phyloP scores from a whole-genome alignment of 2,329 filamentous ascomycete genomes.

The Emericellopsis atlantica region DNA sequence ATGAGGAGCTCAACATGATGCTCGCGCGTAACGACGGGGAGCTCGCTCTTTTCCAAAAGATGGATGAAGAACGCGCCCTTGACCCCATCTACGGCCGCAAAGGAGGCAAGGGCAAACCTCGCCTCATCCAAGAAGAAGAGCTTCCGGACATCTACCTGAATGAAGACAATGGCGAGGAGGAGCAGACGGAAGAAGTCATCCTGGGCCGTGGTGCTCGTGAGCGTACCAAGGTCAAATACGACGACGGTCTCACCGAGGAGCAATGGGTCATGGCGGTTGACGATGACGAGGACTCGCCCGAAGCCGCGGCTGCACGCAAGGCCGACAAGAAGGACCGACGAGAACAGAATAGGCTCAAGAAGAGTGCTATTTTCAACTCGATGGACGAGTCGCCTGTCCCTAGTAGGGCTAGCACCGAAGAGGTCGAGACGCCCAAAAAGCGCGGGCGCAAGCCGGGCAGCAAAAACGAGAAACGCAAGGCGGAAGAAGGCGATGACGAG shows the following conservation, averaged over 20 bases:
- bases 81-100: conserved; percentile 59
- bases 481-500: conserved; percentile 64
- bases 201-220: conserved; percentile 87
- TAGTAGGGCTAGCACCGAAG: conserved; percentile 77
- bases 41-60: conserved; percentile 61
- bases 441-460: conserved; percentile 68
- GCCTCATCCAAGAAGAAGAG: conserved; percentile 78
- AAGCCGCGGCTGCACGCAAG: conserved; percentile 85
- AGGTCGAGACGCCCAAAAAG: conserved; percentile 64
- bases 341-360: conserved; percentile 61
- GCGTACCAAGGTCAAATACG: conserved; percentile 86
- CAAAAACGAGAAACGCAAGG: conserved; percentile 79
- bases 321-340: conserved; percentile 74
- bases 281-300: conserved; percentile 87
- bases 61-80: conserved; percentile 63
- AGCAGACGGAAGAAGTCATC: conserved; percentile 64
- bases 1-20: conserved; percentile 91
- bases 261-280: conserved; percentile 98
- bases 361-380: conserved; percentile 18
- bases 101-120: conserved; percentile 52
- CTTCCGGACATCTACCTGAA: conserved; percentile 88
- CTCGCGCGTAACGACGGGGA: conserved; percentile 83
- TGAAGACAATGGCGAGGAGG: conserved; percentile 62
- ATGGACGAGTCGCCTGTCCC: conserved; percentile 60
- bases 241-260: conserved; percentile 95